These are phyloP conservation scores for Aegilops speltoides DNA, from an alignment of 176 grass and related monocot genomes.

Conservation along the genomic window DNA sequence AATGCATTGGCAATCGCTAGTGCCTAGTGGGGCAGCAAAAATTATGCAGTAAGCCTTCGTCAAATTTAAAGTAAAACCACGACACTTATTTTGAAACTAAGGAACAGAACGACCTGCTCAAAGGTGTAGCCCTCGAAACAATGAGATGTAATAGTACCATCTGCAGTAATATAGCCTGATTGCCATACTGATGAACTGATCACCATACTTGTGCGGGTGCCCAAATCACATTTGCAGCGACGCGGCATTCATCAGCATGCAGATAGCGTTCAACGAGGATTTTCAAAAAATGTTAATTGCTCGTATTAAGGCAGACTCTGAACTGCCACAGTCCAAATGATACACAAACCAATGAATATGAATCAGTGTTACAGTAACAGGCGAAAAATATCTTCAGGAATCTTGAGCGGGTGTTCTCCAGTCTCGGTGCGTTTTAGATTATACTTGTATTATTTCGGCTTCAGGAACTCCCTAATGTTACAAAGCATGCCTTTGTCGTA, in stretches of 20 bases:
- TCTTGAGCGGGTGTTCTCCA: neutral
- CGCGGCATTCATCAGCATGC: neutral
- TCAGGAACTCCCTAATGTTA: constrained; percentile 82
- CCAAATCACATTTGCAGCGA: neutral
- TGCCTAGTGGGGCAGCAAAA: neutral
- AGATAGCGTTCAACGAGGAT: neutral
- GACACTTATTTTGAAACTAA: no score
- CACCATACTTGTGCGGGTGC: neutral
- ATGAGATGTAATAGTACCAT: neutral
- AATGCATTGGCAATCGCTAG: neutral
- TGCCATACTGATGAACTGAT: neutral
- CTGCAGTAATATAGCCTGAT: constrained; percentile 8
- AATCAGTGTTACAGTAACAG: constrained; percentile 1
- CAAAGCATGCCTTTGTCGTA: constrained; percentile 75
- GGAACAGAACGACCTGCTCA: neutral
- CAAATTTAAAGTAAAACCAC: no score
- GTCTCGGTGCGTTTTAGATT: neutral
- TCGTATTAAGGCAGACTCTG: neutral
- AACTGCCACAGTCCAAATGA: constrained; percentile 2
- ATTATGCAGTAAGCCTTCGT: neutral
- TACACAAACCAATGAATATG: constrained; percentile 21
- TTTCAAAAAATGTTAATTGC: constrained; percentile 24
- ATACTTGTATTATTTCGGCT: constrained; percentile 40
- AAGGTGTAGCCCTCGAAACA: neutral
- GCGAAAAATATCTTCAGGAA: constrained; percentile 17